phyloP scores from a whole-genome alignment of 2,329 filamentous ascomycete genomes.

The Sarocladiaceae sp. region DNA sequence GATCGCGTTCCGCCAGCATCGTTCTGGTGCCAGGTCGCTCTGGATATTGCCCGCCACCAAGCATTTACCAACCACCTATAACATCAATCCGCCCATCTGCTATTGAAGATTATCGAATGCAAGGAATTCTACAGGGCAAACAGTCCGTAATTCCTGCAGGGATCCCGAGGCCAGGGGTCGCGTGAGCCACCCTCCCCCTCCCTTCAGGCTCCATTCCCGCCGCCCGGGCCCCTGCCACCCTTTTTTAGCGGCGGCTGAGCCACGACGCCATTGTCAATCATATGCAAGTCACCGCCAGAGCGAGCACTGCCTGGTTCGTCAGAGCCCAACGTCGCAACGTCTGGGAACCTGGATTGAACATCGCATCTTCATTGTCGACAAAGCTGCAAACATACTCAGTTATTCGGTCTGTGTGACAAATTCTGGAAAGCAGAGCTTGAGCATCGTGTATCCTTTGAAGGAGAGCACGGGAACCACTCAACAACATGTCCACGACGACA shows the following conservation, averaged over 20 bases:
- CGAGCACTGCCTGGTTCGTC: too few relatives aligned
- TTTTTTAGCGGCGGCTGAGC: not conserved
- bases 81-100: not conserved
- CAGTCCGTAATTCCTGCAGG: conserved; percentile 6
- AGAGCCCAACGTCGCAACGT: too few relatives aligned
- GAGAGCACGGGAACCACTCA: not conserved
- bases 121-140: conserved; percentile 6
- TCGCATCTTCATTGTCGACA: too few relatives aligned
- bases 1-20: too few relatives aligned
- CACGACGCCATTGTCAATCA: not conserved
- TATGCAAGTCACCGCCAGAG: conserved; percentile 1
- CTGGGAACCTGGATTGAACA: too few relatives aligned
- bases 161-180: not conserved
- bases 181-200: not conserved
- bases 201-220: not conserved
- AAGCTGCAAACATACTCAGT: too few relatives aligned
- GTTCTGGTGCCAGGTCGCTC: too few relatives aligned
- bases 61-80: not conserved
- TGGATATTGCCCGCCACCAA: too few relatives aligned
- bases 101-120: too few relatives aligned
- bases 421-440: too few relatives aligned
- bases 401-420: too few relatives aligned
- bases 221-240: conserved; percentile 7
- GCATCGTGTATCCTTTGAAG: too few relatives aligned
- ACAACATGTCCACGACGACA: conserved; percentile 7